A percentile compares a stretch with the other conserved stretches of the same genome.
phyloP scores from a whole-genome alignment of 345 rosid species.

The Eucalyptus curtisii region DNA sequence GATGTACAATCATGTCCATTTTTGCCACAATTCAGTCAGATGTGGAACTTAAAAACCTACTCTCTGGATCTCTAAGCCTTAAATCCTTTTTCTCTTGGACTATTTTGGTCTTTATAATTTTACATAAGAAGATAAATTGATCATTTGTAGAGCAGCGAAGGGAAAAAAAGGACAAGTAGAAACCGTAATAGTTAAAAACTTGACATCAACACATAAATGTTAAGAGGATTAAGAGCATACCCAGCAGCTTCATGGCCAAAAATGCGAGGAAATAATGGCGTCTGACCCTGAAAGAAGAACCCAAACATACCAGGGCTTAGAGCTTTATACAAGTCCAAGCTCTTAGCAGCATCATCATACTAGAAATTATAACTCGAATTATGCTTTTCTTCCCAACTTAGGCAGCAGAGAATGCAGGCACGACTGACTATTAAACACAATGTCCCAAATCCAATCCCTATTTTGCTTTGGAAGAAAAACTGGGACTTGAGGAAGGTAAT shows the following conservation, averaged over 20 bases:
- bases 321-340: neutral
- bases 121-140: neutral
- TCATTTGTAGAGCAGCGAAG: neutral
- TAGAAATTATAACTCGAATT: neutral
- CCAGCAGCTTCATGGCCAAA: conserved; percentile 33
- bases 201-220: neutral
- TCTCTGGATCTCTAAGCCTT: neutral
- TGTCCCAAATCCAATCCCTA: neutral
- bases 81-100: neutral
- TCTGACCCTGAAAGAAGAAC: neutral
- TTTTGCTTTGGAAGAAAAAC: neutral
- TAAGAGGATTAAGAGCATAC: neutral
- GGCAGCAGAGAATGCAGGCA: neutral
- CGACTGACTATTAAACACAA: neutral
- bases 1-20: neutral
- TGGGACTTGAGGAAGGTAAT: neutral
- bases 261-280: conserved; percentile 9
- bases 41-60: neutral
- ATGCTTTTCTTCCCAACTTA: neutral
- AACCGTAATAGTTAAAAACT: neutral
- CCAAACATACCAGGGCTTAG: neutral
- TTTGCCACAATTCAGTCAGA: neutral
- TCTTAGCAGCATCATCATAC: neutral
- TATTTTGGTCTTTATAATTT: neutral
- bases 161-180: neutral